Evolutionary conservation across 768 basidiomycete species (phyloP).

Genomic region (Gyrodon lividus): DNA sequence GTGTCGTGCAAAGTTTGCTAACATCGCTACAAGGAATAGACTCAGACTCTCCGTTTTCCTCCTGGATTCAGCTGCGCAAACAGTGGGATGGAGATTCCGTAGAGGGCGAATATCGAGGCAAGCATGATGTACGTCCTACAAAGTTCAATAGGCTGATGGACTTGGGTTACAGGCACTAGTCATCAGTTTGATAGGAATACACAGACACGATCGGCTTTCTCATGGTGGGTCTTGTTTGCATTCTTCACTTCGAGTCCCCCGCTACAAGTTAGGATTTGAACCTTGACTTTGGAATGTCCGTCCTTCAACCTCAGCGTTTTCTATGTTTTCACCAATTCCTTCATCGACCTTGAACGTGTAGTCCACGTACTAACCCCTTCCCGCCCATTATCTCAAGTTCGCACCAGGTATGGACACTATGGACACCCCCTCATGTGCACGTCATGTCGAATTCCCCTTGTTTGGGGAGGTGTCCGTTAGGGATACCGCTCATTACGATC

Average conservation of each 20-base stretch:
- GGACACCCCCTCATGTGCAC: constrained; percentile 12
- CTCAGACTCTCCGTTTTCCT: too few species aligned
- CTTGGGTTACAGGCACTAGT: background rate
- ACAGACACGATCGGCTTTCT: constrained; percentile 3
- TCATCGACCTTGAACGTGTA: constrained; percentile 5
- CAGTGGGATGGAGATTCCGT: background rate
- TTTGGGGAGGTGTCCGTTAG: constrained; percentile 2
- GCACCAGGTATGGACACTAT: constrained; percentile 21
- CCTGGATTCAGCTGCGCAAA: too few species aligned
- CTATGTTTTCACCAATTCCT: background rate
- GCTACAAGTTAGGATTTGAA: background rate
- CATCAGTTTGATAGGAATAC: constrained; percentile 7
- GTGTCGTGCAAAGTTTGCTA: too few species aligned
- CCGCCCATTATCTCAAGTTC: constrained; percentile 7
- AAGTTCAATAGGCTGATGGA: background rate
- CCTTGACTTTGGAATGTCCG: constrained; percentile 5
- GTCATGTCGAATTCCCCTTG: background rate
- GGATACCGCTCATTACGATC: constrained; percentile 1
- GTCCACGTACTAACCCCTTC: constrained; percentile 1
- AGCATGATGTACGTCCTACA: background rate
- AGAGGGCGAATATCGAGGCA: background rate
- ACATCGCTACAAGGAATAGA: too few species aligned
- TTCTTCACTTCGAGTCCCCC: background rate
- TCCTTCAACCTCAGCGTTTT: background rate
- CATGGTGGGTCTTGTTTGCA: constrained; percentile 2